A percentile compares a stretch with the other conserved stretches of the same genome.
phyloP scores from a whole-genome alignment of 202 grass and related monocot species.

The Zizania palustris region DNA sequence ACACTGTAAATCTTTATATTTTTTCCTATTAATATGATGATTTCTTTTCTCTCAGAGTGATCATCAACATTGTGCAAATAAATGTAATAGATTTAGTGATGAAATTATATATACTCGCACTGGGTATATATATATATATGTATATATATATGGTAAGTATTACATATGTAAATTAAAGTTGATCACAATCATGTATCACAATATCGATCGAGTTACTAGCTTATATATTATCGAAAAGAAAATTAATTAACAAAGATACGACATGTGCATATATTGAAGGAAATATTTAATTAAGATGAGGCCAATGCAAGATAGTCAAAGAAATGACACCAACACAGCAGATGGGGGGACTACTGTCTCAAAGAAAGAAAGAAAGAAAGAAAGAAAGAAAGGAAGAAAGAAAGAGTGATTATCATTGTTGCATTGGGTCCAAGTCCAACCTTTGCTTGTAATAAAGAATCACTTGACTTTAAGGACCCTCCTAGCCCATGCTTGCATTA shows the following conservation, averaged over 20 bases:
- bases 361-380: neutral
- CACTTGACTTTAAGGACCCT: conserved; percentile 38
- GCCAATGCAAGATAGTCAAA: conserved; percentile 43
- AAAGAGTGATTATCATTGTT: neutral
- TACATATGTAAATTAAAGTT: neutral
- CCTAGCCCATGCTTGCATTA: conserved; percentile 24
- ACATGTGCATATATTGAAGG: neutral
- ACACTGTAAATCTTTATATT: no score
- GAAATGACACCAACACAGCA: conserved; percentile 13
- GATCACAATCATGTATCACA: no score
- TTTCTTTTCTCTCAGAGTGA: no score
- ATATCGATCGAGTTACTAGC: no score
- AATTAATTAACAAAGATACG: neutral
- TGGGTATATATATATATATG: no score
- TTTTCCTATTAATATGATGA: no score
- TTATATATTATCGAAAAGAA: conserved; percentile 3
- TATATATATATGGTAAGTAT: no score
- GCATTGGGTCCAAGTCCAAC: conserved; percentile 6
- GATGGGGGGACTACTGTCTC: neutral
- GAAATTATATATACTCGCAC: no score
- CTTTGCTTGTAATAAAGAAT: conserved; percentile 29
- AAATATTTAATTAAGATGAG: conserved; percentile 21
- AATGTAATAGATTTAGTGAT: no score
- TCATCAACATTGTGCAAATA: no score
- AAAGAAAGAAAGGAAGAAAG: neutral